Conservation (phyloP, 768 basidiomycete species). For the Dictyophora rubrovolvata region DNA sequence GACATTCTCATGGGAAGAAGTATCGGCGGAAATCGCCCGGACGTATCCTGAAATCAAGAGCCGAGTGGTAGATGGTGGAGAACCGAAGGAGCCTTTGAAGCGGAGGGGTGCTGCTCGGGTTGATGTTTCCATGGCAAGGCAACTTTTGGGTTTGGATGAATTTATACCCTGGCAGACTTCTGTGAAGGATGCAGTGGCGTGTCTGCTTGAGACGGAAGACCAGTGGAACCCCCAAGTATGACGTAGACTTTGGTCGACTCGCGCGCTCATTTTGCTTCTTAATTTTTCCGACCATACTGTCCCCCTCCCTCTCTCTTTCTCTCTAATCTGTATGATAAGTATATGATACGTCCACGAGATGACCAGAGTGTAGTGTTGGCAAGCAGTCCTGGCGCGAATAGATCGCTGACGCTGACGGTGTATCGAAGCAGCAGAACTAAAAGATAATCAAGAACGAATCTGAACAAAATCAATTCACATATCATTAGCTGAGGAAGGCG, state of each 20-base stretch:
- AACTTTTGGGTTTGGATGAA: slow-evolving; percentile 11
- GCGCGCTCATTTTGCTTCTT: too few species aligned
- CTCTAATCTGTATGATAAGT: too few species aligned
- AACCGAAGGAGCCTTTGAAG: background rate
- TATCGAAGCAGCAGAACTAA: too few species aligned
- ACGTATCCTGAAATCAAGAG: background rate
- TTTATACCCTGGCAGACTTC: slow-evolving; percentile 12
- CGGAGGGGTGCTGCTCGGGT: slow-evolving; percentile 1
- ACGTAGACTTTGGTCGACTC: background rate
- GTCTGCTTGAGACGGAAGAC: slow-evolving; percentile 11
- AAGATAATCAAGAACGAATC: too few species aligned
- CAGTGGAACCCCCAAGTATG: background rate
- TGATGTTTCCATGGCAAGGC: slow-evolving; percentile 9
- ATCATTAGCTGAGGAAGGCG: too few species aligned
- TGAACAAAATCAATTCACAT: too few species aligned
- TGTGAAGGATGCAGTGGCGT: slow-evolving; percentile 13
- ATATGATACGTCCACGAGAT: too few species aligned
- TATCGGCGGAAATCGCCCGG: background rate
- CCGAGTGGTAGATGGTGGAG: background rate
- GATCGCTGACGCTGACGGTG: too few species aligned
- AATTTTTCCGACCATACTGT: too few species aligned
- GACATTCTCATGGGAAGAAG: slow-evolving; percentile 1
- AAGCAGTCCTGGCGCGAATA: too few species aligned
- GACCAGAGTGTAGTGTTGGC: too few species aligned
- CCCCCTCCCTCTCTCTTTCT: too few species aligned